Conservation (phyloP, 2,329 filamentous ascomycete species). For the Colletotrichum spinosum region DNA sequence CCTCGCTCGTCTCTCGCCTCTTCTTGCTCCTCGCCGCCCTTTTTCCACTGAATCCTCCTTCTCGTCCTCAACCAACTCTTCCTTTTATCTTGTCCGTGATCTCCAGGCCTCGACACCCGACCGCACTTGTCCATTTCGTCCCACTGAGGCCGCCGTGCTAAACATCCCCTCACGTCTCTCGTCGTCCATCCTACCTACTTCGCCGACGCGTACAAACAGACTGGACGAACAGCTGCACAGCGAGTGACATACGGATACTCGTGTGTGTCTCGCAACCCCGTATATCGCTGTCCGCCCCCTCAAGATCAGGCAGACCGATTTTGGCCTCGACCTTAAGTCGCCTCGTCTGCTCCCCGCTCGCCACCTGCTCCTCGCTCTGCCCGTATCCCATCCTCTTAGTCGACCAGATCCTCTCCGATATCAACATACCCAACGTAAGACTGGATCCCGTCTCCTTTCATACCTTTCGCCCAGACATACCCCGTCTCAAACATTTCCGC, state of each 20-base stretch:
- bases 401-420: conserved; percentile 4
- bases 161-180: not conserved
- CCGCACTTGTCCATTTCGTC: conserved; percentile 5
- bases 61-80: conserved; percentile 35
- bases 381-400: conserved; percentile 1
- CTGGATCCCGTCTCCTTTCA: conserved; percentile 24
- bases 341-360: conserved; percentile 22
- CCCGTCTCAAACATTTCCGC: conserved; percentile 29
- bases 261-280: conserved; percentile 9
- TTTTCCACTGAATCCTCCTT: conserved; percentile 38
- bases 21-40: conserved; percentile 15
- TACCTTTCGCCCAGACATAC: conserved; percentile 13
- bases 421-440: conserved; percentile 20
- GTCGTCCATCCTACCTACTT: conserved; percentile 12
- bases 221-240: conserved; percentile 18
- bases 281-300: conserved; percentile 7
- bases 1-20: conserved; percentile 22
- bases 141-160: conserved; percentile 33
- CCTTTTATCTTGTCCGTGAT: conserved; percentile 11
- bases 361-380: not conserved
- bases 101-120: conserved; percentile 30
- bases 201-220: conserved; percentile 33
- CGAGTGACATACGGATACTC: too few relatives aligned
- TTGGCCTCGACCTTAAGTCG: conserved; percentile 35
- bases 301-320: conserved; percentile 35